A percentile compares a stretch with the other conserved stretches of the same genome.
phyloP scores from a whole-genome alignment of 129 eudicot genomes.

The sunflower (Helianthus annuus) region DNA sequence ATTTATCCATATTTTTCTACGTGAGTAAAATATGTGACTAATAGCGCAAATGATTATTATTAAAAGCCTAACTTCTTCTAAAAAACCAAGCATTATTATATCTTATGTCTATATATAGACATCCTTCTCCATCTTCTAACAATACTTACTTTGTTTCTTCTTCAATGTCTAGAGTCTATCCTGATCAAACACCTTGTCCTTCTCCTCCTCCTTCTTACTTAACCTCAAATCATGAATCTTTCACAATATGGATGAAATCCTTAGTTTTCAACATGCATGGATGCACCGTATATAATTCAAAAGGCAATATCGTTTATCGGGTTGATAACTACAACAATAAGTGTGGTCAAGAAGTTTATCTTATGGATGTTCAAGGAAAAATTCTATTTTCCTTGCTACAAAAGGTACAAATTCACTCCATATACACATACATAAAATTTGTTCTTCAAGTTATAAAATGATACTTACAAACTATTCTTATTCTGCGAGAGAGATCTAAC shows the following conservation, averaged over 20 bases:
- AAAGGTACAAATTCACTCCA: constrained; percentile 42
- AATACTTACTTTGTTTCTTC: constrained; percentile 11
- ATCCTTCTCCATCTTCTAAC: constrained; percentile 25
- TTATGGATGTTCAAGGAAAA: constrained; percentile 62
- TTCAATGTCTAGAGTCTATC: constrained; percentile 61
- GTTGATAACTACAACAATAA: constrained; percentile 63
- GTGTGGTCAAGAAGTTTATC: constrained; percentile 42
- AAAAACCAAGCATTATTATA: no score
- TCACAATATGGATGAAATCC: constrained; percentile 84
- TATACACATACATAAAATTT: neutral
- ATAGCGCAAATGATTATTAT: no score
- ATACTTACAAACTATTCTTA: no score
- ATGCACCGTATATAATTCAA: constrained; percentile 59
- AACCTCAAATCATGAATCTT: constrained; percentile 41
- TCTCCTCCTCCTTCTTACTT: constrained; percentile 19
- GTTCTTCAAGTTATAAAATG: no score
- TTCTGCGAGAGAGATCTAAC: no score
- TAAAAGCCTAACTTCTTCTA: no score
- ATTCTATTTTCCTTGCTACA: constrained; percentile 51
- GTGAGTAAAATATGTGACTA: no score
- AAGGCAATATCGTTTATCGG: constrained; percentile 53
- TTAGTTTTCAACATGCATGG: constrained; percentile 63
- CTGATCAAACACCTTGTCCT: constrained; percentile 23
- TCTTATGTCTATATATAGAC: constrained; percentile 16
- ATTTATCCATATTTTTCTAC: no score